These are phyloP conservation scores for Pichia rugopelliculosa DNA, from an alignment of 805 yeast genomes.

Conservation along the genomic window DNA sequence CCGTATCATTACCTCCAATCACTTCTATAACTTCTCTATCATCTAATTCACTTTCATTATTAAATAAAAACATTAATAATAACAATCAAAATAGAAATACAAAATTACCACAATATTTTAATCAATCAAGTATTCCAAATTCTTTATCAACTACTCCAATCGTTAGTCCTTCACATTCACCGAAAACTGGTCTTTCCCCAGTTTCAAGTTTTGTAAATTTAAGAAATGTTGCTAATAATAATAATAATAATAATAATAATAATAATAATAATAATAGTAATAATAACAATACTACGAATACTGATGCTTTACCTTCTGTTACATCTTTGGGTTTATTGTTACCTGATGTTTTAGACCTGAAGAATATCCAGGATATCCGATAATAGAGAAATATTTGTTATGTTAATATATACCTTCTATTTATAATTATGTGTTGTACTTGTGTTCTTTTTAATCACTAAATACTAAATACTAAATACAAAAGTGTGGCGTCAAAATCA, in stretches of 20 bases:
- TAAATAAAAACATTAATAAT: neutral
- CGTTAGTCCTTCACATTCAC: slow-evolving; percentile 33
- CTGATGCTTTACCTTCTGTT: slow-evolving; percentile 37
- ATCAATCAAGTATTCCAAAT: slow-evolving; percentile 5
- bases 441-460: too few relatives aligned
- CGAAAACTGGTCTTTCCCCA: slow-evolving; percentile 22
- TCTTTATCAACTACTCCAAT: slow-evolving; percentile 30
- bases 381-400: neutral
- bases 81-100: slow-evolving; percentile 15
- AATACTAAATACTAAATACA: too few relatives aligned
- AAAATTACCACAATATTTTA: neutral
- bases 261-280: too few relatives aligned
- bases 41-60: neutral
- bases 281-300: neutral
- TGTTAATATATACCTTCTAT: too few relatives aligned
- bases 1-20: slow-evolving; percentile 8
- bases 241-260: neutral
- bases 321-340: slow-evolving; percentile 44
- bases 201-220: neutral
- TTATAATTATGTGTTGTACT: neutral
- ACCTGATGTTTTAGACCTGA: slow-evolving; percentile 33
- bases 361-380: neutral
- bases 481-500: too few relatives aligned
- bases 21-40: neutral
- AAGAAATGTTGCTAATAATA: neutral